Percentiles rank a stretch among this genome's conserved stretches.
These are phyloP conservation scores for Tubosaeta sp. DNA, from an alignment of 768 basidiomycete genomes.

Conservation along the genomic window DNA sequence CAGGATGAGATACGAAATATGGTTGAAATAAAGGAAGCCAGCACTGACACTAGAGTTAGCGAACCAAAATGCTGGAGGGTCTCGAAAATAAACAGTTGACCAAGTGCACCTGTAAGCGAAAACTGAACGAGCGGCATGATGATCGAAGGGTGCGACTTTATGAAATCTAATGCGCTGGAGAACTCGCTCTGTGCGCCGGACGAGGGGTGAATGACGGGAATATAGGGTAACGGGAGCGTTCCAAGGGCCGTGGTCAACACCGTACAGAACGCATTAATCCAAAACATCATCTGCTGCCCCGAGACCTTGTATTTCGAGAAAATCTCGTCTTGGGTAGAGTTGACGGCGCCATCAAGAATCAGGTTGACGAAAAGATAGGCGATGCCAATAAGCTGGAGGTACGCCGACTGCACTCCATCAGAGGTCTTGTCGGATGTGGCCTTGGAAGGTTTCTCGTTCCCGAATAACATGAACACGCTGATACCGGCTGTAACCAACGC, in stretches of 20 bases:
- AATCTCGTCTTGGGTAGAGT: constrained; percentile 96
- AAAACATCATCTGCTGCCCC: constrained; percentile 99
- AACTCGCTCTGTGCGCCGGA: constrained; percentile 60
- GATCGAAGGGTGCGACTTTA: constrained; percentile 72
- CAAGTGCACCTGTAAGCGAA: constrained; percentile 86
- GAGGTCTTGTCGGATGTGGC: constrained; percentile 32
- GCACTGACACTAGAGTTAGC: constrained; percentile 77
- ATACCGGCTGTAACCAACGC: constrained; percentile 89
- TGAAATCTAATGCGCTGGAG: constrained; percentile 63
- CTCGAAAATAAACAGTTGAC: constrained; percentile 97
- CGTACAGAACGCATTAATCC: constrained; percentile 89
- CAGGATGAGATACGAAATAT: constrained; percentile 5
- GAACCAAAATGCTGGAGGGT: constrained; percentile 90
- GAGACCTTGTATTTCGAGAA: constrained; percentile 70
- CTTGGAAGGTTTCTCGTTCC: constrained; percentile 47
- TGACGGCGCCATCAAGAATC: constrained; percentile 86
- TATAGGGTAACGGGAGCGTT: constrained; percentile 70
- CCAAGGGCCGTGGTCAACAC: constrained; percentile 64
- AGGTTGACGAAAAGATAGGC: constrained; percentile 82
- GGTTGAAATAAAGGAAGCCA: neutral
- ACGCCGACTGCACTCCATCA: constrained; percentile 32
- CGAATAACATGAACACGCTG: constrained; percentile 90
- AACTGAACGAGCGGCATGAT: constrained; percentile 75
- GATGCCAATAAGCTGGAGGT: constrained; percentile 66
- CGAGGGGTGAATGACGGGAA: constrained; percentile 77